Conservation (phyloP, 169 alveolate species). For the Plasmodium berghei region DNA sequence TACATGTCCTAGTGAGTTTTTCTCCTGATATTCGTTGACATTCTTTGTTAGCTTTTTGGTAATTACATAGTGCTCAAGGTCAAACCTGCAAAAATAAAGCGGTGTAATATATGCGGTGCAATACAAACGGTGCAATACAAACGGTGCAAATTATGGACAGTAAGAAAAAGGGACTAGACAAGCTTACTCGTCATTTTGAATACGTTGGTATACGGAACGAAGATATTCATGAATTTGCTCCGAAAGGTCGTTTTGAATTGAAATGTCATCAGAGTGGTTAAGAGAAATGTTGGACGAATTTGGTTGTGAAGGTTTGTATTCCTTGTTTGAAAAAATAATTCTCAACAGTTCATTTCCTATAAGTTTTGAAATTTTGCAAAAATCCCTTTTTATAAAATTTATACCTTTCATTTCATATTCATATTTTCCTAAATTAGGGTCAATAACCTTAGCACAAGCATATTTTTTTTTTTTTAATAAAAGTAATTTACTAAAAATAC, state of each 20-base stretch:
- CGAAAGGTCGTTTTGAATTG: slow-evolving; percentile 83
- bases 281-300: no score
- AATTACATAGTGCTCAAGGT: slow-evolving; percentile 47
- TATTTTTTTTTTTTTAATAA: slow-evolving; percentile 98
- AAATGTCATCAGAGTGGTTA: slow-evolving; percentile 19
- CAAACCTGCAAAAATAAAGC: slow-evolving; percentile 24
- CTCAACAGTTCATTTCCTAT: slow-evolving; percentile 84
- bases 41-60: slow-evolving; percentile 61
- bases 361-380: slow-evolving; percentile 95
- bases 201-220: slow-evolving; percentile 83
- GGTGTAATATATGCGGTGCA: neutral
- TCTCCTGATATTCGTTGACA: slow-evolving; percentile 90
- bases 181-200: slow-evolving; percentile 84
- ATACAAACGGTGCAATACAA: no score
- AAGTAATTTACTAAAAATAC: slow-evolving; percentile 94
- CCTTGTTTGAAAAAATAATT: slow-evolving; percentile 34
- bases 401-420: slow-evolving; percentile 97
- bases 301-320: neutral
- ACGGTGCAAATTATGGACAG: neutral
- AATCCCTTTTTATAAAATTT: slow-evolving; percentile 98
- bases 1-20: slow-evolving; percentile 95
- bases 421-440: slow-evolving; percentile 82
- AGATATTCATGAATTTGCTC: slow-evolving; percentile 91
- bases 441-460: slow-evolving; percentile 94
- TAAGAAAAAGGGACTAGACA: no score